These are phyloP conservation scores for Linderina pennispora DNA, from an alignment of 192 early-diverging fungal species.

Conservation along the genomic window DNA sequence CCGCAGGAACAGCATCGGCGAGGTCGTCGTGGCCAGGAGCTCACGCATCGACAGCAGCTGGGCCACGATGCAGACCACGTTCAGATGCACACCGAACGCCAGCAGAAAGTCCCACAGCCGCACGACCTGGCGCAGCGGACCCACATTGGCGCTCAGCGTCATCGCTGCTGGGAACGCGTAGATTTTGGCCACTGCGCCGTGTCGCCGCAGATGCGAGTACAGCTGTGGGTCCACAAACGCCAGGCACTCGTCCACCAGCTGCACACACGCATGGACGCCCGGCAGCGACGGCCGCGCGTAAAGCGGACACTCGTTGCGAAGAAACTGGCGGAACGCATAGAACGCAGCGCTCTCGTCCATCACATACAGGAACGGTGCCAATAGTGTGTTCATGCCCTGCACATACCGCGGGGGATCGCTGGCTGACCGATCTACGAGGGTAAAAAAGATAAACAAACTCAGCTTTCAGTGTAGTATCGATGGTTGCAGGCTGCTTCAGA, in stretches of 20 bases:
- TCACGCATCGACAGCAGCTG: conserved; percentile 72
- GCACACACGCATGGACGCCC: conserved; percentile 86
- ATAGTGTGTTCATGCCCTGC: conserved; percentile 92
- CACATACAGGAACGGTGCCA: conserved; percentile 84
- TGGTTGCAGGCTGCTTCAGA: too few species aligned
- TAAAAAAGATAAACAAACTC: conserved; percentile 1
- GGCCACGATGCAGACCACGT: conserved; percentile 83
- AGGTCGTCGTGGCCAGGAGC: conserved; percentile 53
- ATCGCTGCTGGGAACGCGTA: conserved; percentile 89
- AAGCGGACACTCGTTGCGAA: conserved; percentile 82
- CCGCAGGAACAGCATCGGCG: conserved; percentile 37
- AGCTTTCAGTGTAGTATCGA: too few species aligned
- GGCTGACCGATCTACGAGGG: conserved; percentile 22
- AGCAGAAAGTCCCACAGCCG: conserved; percentile 91
- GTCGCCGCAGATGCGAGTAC: conserved; percentile 62
- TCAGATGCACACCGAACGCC: conserved; percentile 88
- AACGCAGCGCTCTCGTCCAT: conserved; percentile 93
- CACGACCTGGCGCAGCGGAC: conserved; percentile 77
- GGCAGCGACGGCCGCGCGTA: conserved; percentile 88
- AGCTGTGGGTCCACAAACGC: conserved; percentile 65
- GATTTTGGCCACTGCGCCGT: conserved; percentile 66
- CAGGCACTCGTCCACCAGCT: conserved; percentile 80
- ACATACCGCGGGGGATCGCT: conserved; percentile 64
- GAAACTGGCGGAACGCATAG: conserved; percentile 79
- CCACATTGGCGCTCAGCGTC: conserved; percentile 86